Evolutionary conservation across 2,329 filamentous ascomycete species (phyloP), one percentile per base, ranked within the genome.

Genomic region (Neofusicoccum sp.): DNA sequence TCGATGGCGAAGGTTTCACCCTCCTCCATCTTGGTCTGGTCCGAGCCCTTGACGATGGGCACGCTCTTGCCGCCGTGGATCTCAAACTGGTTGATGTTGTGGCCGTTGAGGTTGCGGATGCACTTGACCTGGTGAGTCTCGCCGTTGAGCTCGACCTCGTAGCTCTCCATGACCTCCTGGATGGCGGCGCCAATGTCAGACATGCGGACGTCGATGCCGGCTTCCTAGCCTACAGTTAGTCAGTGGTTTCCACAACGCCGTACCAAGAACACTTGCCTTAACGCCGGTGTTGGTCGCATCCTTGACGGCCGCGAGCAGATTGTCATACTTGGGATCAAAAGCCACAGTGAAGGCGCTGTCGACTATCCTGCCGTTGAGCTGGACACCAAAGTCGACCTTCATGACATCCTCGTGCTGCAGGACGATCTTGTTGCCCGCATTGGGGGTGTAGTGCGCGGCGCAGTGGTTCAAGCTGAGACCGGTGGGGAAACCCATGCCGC

Each of bases 11-110:
- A 98, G 16, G 92, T 88, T 71, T 98, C 93, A 43, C 92, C 92
- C 77, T 97, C 93, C 78, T 97, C 93, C 93, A 98, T 98, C 83
- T 96, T 96, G 57, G 91, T 96, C 73, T 88, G 86, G 70, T 96
- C 91, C 64, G 85, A 85, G 64, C 86, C 88, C 80, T 96, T 96
- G 65, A 97, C 91, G 69, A 97, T 96, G 0, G 93, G 93, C 56
- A 97, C 91, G 66, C 90, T 92, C 82, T 97, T 97, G 69, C 86
- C 89, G 61, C 93, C 92, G 78, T 97, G 93, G 68, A 97, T 97
- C 73, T 86, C 87, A 80, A 93, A 95, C 63, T 87, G 92, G 61
- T 90, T 82, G 70, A 97, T 97, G 66, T 90, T 93, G 79, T 97
- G 93, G 8, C 91, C 92, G 70, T 90, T 93, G 63, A 96, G 81